Evolutionary conservation across 768 basidiomycete species (phyloP), one percentile per base, ranked within the genome.

Genomic region (Tylopilus subfusipes): DNA sequence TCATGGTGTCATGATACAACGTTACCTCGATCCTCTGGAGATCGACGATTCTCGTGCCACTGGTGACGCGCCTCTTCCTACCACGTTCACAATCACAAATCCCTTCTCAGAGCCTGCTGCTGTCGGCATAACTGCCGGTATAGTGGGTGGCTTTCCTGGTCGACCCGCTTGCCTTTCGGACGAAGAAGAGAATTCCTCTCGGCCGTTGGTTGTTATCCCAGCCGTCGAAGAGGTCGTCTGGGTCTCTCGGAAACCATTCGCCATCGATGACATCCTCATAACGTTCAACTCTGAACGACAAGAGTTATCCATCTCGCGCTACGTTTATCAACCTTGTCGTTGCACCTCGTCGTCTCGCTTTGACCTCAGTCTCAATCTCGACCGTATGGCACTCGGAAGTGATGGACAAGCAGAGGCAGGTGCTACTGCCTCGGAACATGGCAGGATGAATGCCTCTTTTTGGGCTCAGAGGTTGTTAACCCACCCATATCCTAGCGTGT

Each of bases 1-100:
- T 1, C 85, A 88, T 58, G 91, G 91, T 1, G 79, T 93, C 22
- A 76, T 93, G 73, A 81, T 93, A 40, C 88, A 93, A 62, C 77
- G 91, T 25, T 80, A 82, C 5, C 74, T 90, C 45, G 88, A 89
- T 60, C 75, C 80, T 1, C 73, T 75, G 7, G 90, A 93, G 66
- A 64, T 85, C 6, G 75, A 79, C 18, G 89, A 91, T 51, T 84
- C 84, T 4, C 79, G 80, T 46, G 63, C 75, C n/a, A 80, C 82
- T 0, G 86, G 85, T 11, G 85, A 90, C 36, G 75, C 79, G 18
- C 76, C 82, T 0, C 75, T 92, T n/a, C 89, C 91, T 0, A 90
- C 89, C 14, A 80, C 93, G 24, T 93, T 92, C 68, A 82, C 86
- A 18, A 74, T 93, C 57, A 86, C 84, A 10, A 87, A 82, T 60